Percentiles rank a stretch among this genome's conserved stretches.
Conservation (phyloP, 2,329 filamentous ascomycete species). For the Fonsecaea nubica region DNA sequence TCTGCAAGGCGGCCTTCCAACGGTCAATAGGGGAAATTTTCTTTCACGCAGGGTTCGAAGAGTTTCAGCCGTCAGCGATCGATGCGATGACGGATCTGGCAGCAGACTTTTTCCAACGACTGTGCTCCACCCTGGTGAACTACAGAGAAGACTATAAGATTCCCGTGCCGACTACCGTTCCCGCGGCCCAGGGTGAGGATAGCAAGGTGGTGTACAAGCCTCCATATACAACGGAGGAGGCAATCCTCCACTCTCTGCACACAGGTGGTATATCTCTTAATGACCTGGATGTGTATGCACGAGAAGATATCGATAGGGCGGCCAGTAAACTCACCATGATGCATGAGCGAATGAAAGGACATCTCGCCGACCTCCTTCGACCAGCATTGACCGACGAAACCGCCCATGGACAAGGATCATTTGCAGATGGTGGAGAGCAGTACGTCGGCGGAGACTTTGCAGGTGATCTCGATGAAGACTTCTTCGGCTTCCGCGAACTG, state of each 20-base stretch:
- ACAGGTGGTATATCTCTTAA: constrained; percentile 85
- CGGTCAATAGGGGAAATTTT: constrained; percentile 93
- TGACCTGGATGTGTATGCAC: constrained; percentile 81
- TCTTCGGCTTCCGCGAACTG: constrained; percentile 96
- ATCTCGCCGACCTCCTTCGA: constrained; percentile 90
- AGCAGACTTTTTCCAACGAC: constrained; percentile 84
- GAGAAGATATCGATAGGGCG: constrained; percentile 90
- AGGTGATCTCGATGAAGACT: constrained; percentile 96
- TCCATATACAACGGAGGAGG: constrained; percentile 81
- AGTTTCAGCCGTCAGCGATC: constrained; percentile 91
- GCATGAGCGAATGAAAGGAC: constrained; percentile 92
- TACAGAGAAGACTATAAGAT: constrained; percentile 85
- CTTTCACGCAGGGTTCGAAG: constrained; percentile 95
- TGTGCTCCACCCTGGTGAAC: constrained; percentile 77
- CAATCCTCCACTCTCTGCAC: constrained; percentile 82
- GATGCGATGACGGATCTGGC: constrained; percentile 90
- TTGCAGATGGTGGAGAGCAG: constrained; percentile 96
- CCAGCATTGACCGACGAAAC: constrained; percentile 83
- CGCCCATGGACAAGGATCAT: constrained; percentile 84
- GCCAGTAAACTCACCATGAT: constrained; percentile 78
- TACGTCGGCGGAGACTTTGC: constrained; percentile 97
- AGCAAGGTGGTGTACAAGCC: constrained; percentile 61
- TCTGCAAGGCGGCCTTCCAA: constrained; percentile 83
- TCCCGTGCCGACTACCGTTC: constrained; percentile 51
- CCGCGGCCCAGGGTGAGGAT: constrained; percentile 7